phyloP scores from a whole-genome alignment of 1,284 basidiomycete genomes.

The Peniophora sp. region DNA sequence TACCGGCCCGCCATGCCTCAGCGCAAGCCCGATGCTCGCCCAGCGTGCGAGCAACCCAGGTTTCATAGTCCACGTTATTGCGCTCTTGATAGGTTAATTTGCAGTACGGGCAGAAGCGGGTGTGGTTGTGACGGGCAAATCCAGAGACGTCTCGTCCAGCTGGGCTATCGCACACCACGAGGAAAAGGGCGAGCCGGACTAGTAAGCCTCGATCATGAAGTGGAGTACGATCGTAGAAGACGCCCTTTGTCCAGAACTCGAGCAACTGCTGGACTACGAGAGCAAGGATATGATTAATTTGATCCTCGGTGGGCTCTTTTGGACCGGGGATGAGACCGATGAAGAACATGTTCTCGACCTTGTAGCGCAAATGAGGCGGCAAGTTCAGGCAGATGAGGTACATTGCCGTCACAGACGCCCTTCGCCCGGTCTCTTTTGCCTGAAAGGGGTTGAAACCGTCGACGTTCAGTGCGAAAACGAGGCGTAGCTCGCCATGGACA shows the following conservation, averaged over 20 bases:
- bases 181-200: conserved; percentile 11
- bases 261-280: conserved; percentile 15
- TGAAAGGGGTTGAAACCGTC: conserved; percentile 10
- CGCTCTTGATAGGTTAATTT: too few relatives aligned
- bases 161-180: conserved; percentile 10
- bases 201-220: conserved; percentile 4
- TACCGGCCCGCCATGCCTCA: conserved; percentile 19
- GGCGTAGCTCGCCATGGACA: not conserved
- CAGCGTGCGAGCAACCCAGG: conserved; percentile 4
- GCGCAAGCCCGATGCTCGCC: conserved; percentile 11
- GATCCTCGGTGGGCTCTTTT: conserved; percentile 7
- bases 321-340: conserved; percentile 15
- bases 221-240: conserved; percentile 9
- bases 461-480: conserved; percentile 6
- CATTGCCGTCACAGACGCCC: conserved; percentile 1
- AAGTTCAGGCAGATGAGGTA: conserved; percentile 14
- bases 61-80: conserved; percentile 5
- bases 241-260: conserved; percentile 10
- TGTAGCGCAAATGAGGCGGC: conserved; percentile 14
- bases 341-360: conserved; percentile 17
- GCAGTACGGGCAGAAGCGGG: conserved; percentile 15
- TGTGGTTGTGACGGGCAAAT: conserved; percentile 6
- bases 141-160: conserved; percentile 7
- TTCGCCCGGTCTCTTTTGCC: conserved; percentile 6
- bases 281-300: conserved; percentile 14